phyloP scores from a whole-genome alignment of 768 basidiomycete species.

The Tricholoma hemisulphureum region DNA sequence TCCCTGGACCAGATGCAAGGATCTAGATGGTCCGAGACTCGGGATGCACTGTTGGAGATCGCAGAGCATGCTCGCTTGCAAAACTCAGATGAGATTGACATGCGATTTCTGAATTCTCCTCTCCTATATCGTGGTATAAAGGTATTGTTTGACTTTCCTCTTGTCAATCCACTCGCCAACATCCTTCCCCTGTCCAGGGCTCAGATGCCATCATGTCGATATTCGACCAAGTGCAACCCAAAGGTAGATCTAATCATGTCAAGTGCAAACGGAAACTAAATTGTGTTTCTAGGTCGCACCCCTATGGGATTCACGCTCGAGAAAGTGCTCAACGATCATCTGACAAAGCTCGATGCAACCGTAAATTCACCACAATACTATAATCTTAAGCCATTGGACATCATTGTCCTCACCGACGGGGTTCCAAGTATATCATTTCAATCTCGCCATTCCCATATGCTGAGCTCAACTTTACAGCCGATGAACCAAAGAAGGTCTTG shows the following conservation, averaged over 20 bases:
- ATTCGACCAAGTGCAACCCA: slow-evolving; percentile 19
- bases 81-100: slow-evolving; percentile 22
- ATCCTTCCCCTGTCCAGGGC: slow-evolving; percentile 13
- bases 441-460: neutral
- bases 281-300: slow-evolving; percentile 21
- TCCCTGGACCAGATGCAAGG: slow-evolving; percentile 16
- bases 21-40: slow-evolving; percentile 24
- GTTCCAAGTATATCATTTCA: slow-evolving; percentile 22
- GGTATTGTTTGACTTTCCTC: neutral
- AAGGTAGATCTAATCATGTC: slow-evolving; percentile 4
- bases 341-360: slow-evolving; percentile 20
- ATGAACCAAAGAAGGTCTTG: slow-evolving; percentile 20
- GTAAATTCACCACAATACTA: slow-evolving; percentile 16
- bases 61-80: slow-evolving; percentile 28
- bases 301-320: slow-evolving; percentile 30
- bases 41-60: slow-evolving; percentile 27
- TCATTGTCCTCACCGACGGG: slow-evolving; percentile 35
- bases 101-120: slow-evolving; percentile 27
- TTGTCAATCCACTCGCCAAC: neutral
- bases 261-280: neutral
- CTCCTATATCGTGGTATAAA: slow-evolving; percentile 9
- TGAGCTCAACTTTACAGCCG: slow-evolving; percentile 8
- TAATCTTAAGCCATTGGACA: slow-evolving; percentile 28
- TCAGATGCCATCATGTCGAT: slow-evolving; percentile 12
- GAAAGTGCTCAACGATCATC: slow-evolving; percentile 20